Conservation (phyloP, 208 protist species). For the Wallacemonas rigidus region DNA sequence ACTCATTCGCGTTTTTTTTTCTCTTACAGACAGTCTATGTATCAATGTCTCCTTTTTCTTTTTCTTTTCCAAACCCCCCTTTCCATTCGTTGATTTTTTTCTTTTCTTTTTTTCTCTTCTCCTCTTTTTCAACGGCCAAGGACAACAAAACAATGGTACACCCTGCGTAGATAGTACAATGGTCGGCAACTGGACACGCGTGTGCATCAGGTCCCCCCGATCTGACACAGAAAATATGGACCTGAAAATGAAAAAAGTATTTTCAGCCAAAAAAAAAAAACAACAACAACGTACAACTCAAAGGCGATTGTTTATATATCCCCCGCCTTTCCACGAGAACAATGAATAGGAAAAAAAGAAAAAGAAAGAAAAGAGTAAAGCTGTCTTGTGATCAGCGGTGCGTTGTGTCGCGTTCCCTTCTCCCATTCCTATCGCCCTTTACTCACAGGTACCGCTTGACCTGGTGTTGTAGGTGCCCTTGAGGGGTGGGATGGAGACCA, state of each 20-base stretch:
- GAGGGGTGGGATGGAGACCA: no score
- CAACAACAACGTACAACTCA: neutral
- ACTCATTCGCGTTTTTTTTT: neutral
- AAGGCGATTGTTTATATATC: neutral
- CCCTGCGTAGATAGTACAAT: neutral
- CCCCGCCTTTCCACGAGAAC: neutral
- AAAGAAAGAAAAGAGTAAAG: neutral
- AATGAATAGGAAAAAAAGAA: neutral
- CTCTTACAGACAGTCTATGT: neutral
- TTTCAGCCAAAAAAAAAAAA: neutral
- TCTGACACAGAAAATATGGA: no score
- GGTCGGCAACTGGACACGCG: neutral
- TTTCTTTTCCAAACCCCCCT: neutral
- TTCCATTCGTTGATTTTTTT: neutral
- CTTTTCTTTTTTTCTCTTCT: neutral
- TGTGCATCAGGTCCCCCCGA: neutral
- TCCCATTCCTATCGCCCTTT: no score
- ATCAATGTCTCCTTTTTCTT: slow-evolving; percentile 9
- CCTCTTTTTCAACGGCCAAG: neutral
- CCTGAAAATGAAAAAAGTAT: neutral
- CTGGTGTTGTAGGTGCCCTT: no score
- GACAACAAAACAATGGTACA: no score
- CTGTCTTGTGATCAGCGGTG: neutral
- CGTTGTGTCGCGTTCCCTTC: no score
- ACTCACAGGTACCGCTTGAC: no score